A percentile compares a stretch with the other conserved stretches of the same genome.
These are phyloP conservation scores for Apiospora saccharicola DNA, from an alignment of 2,329 filamentous ascomycete genomes.

Conservation along the genomic window DNA sequence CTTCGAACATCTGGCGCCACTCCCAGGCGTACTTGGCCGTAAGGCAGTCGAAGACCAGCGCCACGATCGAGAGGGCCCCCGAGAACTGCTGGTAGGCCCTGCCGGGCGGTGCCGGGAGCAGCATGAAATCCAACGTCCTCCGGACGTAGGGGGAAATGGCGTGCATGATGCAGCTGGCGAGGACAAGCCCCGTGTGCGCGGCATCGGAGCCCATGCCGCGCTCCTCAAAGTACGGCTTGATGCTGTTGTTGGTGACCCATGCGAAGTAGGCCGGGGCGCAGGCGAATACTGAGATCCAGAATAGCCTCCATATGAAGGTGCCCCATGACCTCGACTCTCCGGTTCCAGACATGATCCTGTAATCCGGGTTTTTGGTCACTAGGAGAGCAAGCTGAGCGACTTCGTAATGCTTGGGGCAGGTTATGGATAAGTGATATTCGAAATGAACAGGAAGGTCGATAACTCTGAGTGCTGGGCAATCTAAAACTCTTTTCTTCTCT, in stretches of 20 bases:
- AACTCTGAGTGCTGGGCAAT: not conserved
- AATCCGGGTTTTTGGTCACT: too few species aligned
- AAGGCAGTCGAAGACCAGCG: constrained; percentile 15
- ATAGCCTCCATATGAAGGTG: not conserved
- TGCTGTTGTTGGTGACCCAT: not conserved
- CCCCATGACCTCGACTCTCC: not conserved
- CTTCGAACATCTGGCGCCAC: not conserved
- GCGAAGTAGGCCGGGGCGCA: constrained; percentile 1
- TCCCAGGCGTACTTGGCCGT: not conserved
- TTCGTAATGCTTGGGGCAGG: not conserved
- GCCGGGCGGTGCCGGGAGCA: not conserved
- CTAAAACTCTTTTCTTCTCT: not conserved
- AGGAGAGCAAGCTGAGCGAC: not conserved
- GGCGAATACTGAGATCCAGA: not conserved
- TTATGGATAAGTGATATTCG: not conserved
- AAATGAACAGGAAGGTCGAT: not conserved
- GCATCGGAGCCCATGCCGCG: not conserved
- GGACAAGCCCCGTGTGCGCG: not conserved
- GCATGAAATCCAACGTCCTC: not conserved
- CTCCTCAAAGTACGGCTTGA: constrained; percentile 15
- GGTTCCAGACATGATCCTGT: not conserved
- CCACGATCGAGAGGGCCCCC: not conserved
- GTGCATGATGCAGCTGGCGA: constrained; percentile 3
- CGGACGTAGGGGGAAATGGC: not conserved
- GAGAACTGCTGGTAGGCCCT: too few species aligned